These are phyloP conservation scores for Coemansia sp. DNA, from an alignment of 192 early-diverging fungal genomes.

Conservation along the genomic window DNA sequence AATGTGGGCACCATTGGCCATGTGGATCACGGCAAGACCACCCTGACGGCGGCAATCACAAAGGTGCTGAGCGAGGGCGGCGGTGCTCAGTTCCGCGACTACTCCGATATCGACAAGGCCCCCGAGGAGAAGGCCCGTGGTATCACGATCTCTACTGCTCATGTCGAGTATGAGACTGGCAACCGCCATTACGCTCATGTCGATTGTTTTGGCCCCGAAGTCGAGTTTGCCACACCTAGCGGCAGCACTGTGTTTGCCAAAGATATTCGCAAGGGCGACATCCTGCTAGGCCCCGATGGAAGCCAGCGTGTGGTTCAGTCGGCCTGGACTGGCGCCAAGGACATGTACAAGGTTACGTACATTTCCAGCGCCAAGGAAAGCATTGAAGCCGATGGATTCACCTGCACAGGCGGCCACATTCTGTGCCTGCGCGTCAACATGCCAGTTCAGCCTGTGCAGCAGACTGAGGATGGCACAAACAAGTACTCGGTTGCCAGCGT, in stretches of 20 bases:
- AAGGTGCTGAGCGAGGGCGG: conserved; percentile 83
- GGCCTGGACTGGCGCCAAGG: conserved; percentile 22
- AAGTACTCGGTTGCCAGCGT: conserved; percentile 8
- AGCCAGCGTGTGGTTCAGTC: conserved; percentile 20
- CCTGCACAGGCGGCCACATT: conserved; percentile 39
- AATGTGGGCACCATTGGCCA: conserved; percentile 99
- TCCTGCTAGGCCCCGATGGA: conserved; percentile 35
- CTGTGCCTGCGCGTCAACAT: conserved; percentile 33
- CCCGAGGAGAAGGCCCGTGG: conserved; percentile 97
- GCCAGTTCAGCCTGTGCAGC: conserved; percentile 8
- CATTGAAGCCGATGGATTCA: conserved; percentile 24
- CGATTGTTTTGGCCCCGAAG: conserved; percentile 59
- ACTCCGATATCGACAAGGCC: conserved; percentile 97
- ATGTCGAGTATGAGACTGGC: conserved; percentile 94
- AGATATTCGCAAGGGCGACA: conserved; percentile 18
- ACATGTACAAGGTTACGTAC: conserved; percentile 29
- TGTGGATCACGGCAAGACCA: conserved; percentile 99
- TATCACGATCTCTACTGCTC: conserved; percentile 96
- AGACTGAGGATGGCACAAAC: not conserved
- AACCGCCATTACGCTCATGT: conserved; percentile 93
- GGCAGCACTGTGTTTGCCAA: conserved; percentile 9
- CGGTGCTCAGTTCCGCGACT: conserved; percentile 89
- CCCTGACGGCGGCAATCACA: conserved; percentile 97
- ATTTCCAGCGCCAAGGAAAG: no score
- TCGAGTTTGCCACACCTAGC: conserved; percentile 23